Evolutionary conservation across 352 stramenopile species (phyloP), one percentile per base, ranked within the genome.

Genomic region (Phytophthora multivora): DNA sequence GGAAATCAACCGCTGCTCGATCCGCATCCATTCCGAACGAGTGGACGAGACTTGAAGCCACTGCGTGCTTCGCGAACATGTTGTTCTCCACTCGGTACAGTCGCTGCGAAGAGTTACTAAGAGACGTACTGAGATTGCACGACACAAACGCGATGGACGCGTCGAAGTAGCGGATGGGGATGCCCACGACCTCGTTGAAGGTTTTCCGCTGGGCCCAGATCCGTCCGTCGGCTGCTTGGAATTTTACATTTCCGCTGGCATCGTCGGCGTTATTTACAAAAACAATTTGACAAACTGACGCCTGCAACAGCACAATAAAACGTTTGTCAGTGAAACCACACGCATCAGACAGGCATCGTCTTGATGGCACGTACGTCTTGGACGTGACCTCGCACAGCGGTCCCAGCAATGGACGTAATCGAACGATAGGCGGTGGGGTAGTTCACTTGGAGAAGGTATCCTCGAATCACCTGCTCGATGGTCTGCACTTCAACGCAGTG

Each of bases 211-310:
- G 83, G 0, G 80, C 80, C 85, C 85, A 93, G 30, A 88, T 80
- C 9, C 80, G 83, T 9, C 82, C 83, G 43, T 92, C 79, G 0
- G 65, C 74, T 0, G 79, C 77, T 51, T 90, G 78, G 42, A 93
- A 87, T 36, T 85, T 74, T 9, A 93, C 86, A 48, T 93, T 95
- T 8, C 86, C 86, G 43, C 83, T 92, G 5, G 80, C 73, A 18
- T 93, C 84, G 50, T 95, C 86, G 1, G 83, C 82, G 49, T 90
- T 86, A 71, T 93, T 93, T 43, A 93, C 83, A 65, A 95, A 95
- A 7, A 95, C 75, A 45, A 95, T 89, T 64, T 95, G 84, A 56
- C 86, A 92, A 15, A 93, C 79, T 0, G 75, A 73, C 8, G 83
- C 83, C 79, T 93, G 63, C 0, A 56, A 61, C 23, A 45, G 19